Evolutionary conservation across 2,329 filamentous ascomycete genomes (phyloP), one percentile per base, ranked within the genome.

Genomic region (Fusarium sp.): DNA sequence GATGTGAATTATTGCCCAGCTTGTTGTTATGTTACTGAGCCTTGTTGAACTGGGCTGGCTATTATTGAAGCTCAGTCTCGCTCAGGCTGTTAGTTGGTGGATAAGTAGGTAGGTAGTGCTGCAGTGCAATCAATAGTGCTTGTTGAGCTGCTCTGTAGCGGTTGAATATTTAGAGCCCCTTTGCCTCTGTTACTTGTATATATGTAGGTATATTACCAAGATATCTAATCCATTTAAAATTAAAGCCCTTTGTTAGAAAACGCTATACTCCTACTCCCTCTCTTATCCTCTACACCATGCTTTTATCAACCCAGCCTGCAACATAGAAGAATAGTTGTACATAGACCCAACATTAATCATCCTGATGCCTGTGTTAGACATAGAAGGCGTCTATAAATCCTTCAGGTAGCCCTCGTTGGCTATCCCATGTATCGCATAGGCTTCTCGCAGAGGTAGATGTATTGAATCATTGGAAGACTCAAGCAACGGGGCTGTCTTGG

Each of bases 371-470:
- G 20, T 5, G 4, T 6, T 4, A 3, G 16, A 1, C 20, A 22
- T 14, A 29, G 9, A 9, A 2, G n/a, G 4, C 20, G 22, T 56
- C 35, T 44, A 63, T 12, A 35, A 14, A 22, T 63, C 60, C 42
- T 33, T 62, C 14, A 63, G 6, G 29, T 42, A 42, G 10, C 40
- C 12, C 29, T 62, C 57, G 36, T 51, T 68, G 9, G 61, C 60
- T 17, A 63, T 46, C 12, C 40, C 63, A n/a, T 70, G 46, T 14
- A 62, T 67, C n/a, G 36, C 24, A 36, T 67, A 67, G 9, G 44
- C 38, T n/a, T 76, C 73, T 59, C 71, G 62, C n/a, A 73, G 31
- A 11, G 76, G 70, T 6, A 70, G 65, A 29, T 36, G 36, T 11
- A 66, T n/a, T 2, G 63, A 46, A 6, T 70, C 62, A 17, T 59